These are phyloP conservation scores for Parsonsia alboflavescens DNA, from an alignment of 257 asterid genomes.

Conservation along the genomic window DNA sequence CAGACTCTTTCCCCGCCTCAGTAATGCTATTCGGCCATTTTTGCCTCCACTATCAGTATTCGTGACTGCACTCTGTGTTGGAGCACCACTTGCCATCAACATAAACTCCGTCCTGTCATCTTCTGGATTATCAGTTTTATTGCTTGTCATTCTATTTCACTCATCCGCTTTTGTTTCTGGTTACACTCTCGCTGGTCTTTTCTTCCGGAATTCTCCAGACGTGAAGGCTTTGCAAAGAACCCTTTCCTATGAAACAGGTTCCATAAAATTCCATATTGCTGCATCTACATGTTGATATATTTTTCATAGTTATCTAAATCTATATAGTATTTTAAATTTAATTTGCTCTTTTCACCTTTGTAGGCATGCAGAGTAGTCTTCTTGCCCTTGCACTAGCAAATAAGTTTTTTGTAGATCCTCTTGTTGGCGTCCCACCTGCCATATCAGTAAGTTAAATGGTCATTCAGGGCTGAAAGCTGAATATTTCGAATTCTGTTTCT, in stretches of 20 bases:
- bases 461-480: background rate
- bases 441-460: slow-evolving; percentile 67
- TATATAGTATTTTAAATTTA: background rate
- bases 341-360: slow-evolving; percentile 5
- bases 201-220: slow-evolving; percentile 55
- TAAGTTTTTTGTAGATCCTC: slow-evolving; percentile 83
- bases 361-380: slow-evolving; percentile 99
- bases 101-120: slow-evolving; percentile 62
- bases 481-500: background rate
- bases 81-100: slow-evolving; percentile 80
- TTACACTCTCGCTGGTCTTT: slow-evolving; percentile 51
- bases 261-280: background rate
- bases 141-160: slow-evolving; percentile 81
- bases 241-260: slow-evolving; percentile 91
- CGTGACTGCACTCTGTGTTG: slow-evolving; percentile 56
- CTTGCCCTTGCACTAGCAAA: slow-evolving; percentile 94
- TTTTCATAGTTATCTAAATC: background rate
- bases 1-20: slow-evolving; percentile 71
- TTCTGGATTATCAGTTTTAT: slow-evolving; percentile 77
- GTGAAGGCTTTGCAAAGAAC: slow-evolving; percentile 90
- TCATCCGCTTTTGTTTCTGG: slow-evolving; percentile 72
- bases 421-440: slow-evolving; percentile 90
- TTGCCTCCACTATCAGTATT: slow-evolving; percentile 47
- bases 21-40: slow-evolving; percentile 47
- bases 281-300: background rate